Evolutionary conservation across 768 basidiomycete genomes (phyloP).

Genomic region (Pisolithus sp.): DNA sequence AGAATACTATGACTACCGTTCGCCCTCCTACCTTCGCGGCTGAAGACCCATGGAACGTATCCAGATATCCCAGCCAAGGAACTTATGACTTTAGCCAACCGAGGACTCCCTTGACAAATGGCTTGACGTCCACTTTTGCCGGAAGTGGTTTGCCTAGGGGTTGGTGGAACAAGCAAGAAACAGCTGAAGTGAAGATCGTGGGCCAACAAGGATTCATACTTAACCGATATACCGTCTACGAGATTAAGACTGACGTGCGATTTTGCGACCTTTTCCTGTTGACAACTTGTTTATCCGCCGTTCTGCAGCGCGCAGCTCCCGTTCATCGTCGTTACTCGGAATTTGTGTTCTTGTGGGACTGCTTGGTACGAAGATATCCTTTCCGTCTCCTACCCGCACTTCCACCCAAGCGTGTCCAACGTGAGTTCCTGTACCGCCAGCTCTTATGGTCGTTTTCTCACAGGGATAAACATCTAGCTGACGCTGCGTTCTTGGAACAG

Average conservation of each 20-base stretch:
- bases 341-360: conserved; percentile 87
- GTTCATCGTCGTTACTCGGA: conserved; percentile 89
- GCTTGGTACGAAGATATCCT: conserved; percentile 79
- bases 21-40: conserved; percentile 45
- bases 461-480: conserved; percentile 42
- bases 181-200: conserved; percentile 59
- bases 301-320: conserved; percentile 50
- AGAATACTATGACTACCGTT: conserved; percentile 38
- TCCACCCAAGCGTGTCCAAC: conserved; percentile 89
- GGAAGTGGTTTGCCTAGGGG: conserved; percentile 69
- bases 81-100: conserved; percentile 24
- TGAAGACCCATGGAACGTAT: conserved; percentile 64
- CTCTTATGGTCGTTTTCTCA: conserved; percentile 6
- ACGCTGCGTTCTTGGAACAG: conserved; percentile 88
- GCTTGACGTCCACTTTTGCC: conserved; percentile 50
- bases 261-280: conserved; percentile 1
- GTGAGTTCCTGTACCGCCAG: conserved; percentile 39
- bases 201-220: conserved; percentile 92
- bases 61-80: conserved; percentile 25
- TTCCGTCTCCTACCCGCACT: conserved; percentile 84
- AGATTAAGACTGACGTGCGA: conserved; percentile 70
- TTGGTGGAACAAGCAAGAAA: conserved; percentile 87
- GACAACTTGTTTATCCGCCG: conserved; percentile 6
- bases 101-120: conserved; percentile 31
- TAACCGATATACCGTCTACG: conserved; percentile 82